Percentiles rank a stretch among this genome's conserved stretches.
These are phyloP conservation scores for Golubevia sp. DNA, from an alignment of 1,284 basidiomycete genomes.

Conservation along the genomic window DNA sequence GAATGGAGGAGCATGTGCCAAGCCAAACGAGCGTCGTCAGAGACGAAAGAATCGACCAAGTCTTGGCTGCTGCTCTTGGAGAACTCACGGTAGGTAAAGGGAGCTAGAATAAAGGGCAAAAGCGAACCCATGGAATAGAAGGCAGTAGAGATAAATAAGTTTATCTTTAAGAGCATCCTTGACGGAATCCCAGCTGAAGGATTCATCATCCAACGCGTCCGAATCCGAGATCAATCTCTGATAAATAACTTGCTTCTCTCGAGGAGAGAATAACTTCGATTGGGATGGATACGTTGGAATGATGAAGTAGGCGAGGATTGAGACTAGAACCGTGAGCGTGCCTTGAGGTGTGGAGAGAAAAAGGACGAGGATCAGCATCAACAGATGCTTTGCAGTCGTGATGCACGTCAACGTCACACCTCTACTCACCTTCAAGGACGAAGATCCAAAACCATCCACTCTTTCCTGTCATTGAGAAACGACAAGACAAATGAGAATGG, in stretches of 20 bases:
- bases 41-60: background rate
- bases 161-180: constrained; percentile 67
- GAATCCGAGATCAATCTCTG: constrained; percentile 67
- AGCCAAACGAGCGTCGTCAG: too few species aligned
- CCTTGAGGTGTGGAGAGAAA: constrained; percentile 66
- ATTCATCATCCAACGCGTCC: constrained; percentile 65
- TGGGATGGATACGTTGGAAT: constrained; percentile 70
- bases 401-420: too few species aligned
- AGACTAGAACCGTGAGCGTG: constrained; percentile 66
- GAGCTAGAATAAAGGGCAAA: constrained; percentile 47
- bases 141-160: constrained; percentile 70
- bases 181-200: constrained; percentile 59
- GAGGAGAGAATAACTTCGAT: constrained; percentile 66
- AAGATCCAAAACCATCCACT: constrained; percentile 68
- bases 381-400: background rate
- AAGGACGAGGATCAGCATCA: background rate
- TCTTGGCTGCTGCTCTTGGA: too few species aligned
- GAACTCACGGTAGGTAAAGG: constrained; percentile 25
- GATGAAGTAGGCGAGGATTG: constrained; percentile 67
- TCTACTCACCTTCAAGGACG: too few species aligned
- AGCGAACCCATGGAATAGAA: constrained; percentile 72
- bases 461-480: constrained; percentile 19
- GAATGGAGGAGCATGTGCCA: too few species aligned
- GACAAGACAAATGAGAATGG: background rate
- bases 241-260: constrained; percentile 66